These are phyloP conservation scores for Macrolepiota fuliginosa DNA, from an alignment of 768 basidiomycete species.

Conservation along the genomic window DNA sequence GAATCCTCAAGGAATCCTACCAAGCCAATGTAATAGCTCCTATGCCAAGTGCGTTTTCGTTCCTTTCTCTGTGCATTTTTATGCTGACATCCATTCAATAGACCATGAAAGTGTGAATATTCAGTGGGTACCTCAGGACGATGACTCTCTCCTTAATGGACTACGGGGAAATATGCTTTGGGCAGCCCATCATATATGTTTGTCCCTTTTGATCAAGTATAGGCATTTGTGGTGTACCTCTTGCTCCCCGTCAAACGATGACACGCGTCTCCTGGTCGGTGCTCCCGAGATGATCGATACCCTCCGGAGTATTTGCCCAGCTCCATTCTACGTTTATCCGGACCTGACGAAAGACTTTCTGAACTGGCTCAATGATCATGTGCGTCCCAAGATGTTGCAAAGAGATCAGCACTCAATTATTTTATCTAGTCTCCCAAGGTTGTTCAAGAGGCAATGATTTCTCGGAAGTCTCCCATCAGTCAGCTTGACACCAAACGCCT, in stretches of 20 bases:
- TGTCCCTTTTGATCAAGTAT: not conserved
- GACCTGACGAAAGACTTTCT: no score
- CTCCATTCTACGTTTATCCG: no score
- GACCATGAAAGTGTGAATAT: no score
- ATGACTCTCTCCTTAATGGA: not conserved
- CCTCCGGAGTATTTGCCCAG: not conserved
- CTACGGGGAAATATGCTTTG: not conserved
- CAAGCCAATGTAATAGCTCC: not conserved
- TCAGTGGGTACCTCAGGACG: no score
- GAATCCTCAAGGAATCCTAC: no score
- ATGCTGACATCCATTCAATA: no score
- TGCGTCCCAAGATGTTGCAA: no score
- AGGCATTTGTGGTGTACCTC: not conserved
- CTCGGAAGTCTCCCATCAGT: not conserved
- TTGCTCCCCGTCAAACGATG: no score
- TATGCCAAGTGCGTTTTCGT: not conserved
- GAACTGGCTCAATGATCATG: no score
- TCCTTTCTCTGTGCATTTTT: no score
- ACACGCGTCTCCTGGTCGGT: not conserved
- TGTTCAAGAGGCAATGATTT: not conserved
- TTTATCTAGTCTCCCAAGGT: not conserved
- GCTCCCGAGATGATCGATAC: not conserved
- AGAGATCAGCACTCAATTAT: no score
- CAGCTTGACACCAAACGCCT: not conserved
- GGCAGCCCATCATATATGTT: not conserved